Evolutionary conservation across 1,284 basidiomycete species (phyloP).

Genomic region (Apiotrichum domesticum): DNA sequence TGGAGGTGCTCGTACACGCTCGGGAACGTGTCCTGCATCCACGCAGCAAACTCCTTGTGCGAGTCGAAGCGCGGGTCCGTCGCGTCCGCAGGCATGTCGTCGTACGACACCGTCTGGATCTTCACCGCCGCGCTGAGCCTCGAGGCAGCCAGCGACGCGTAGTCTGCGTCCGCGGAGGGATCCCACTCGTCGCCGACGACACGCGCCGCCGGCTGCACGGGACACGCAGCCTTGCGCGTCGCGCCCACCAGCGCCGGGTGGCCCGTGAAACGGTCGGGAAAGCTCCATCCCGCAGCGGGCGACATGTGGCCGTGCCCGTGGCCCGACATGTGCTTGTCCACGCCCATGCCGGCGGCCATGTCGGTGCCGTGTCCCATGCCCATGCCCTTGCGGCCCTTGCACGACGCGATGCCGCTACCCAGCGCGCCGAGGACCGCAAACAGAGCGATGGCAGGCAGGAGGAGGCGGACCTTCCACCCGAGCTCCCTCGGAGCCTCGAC

Average conservation of each 20-base stretch:
- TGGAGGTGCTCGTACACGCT: slow-evolving; percentile 34
- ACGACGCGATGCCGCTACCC: slow-evolving; percentile 4
- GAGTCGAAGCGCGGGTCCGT: slow-evolving; percentile 42
- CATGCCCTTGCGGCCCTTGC: not conserved
- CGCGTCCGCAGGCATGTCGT: slow-evolving; percentile 37
- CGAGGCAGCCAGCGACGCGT: slow-evolving; percentile 29
- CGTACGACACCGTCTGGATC: slow-evolving; percentile 46
- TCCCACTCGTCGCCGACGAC: slow-evolving; percentile 35
- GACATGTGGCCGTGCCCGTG: no score
- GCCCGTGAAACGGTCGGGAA: no score
- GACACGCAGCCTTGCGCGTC: slow-evolving; percentile 16
- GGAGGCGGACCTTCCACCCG: not conserved
- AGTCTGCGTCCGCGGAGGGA: slow-evolving; percentile 26
- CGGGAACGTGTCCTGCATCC: slow-evolving; percentile 46
- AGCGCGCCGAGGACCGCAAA: slow-evolving; percentile 10
- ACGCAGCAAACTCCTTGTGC: slow-evolving; percentile 40
- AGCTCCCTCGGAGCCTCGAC: not conserved
- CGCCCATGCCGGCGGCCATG: no score
- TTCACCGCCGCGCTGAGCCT: slow-evolving; percentile 41
- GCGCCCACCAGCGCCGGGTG: not conserved
- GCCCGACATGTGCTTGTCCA: no score
- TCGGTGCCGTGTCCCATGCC: not conserved
- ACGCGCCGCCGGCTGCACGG: slow-evolving; percentile 26
- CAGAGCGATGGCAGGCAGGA: slow-evolving; percentile 8
- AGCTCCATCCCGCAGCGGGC: no score